Conservation (phyloP, 2,329 filamentous ascomycete species). For the Cladosporium sp. region DNA sequence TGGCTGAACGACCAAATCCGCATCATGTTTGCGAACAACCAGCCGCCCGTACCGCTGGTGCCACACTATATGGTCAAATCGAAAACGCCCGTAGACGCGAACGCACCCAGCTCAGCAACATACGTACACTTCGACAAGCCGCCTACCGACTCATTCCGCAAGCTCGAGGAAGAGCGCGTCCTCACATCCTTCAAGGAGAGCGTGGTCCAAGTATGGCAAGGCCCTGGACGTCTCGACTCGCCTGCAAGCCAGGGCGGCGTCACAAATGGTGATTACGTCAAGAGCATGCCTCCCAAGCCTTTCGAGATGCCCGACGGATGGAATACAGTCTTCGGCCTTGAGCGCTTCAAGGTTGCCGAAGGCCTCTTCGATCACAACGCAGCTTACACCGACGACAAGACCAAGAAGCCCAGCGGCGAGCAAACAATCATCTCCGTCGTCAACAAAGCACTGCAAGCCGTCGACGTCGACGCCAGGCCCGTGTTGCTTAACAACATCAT, state of each 20-base stretch:
- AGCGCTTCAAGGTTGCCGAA: constrained; percentile 80
- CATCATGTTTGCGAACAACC: constrained; percentile 61
- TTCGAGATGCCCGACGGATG: constrained; percentile 97
- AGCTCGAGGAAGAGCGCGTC: constrained; percentile 84
- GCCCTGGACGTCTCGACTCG: constrained; percentile 59
- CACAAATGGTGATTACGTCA: constrained; percentile 67
- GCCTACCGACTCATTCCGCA: constrained; percentile 65
- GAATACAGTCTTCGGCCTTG: constrained; percentile 88
- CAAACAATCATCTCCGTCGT: constrained; percentile 83
- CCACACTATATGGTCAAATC: constrained; percentile 84
- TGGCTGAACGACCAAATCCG: constrained; percentile 88
- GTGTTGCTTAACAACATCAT: constrained; percentile 84
- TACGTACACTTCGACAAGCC: constrained; percentile 62
- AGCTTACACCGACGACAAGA: constrained; percentile 51
- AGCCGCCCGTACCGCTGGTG: constrained; percentile 66
- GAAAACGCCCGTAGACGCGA: constrained; percentile 84
- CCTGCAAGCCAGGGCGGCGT: constrained; percentile 30
- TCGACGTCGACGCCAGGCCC: constrained; percentile 83
- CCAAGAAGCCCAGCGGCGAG: constrained; percentile 49
- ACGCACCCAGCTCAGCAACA: constrained; percentile 68
- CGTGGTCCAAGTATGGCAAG: constrained; percentile 88
- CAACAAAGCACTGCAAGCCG: constrained; percentile 65
- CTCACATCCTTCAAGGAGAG: constrained; percentile 97
- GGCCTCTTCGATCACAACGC: constrained; percentile 84
- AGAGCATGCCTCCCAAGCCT: constrained; percentile 68